phyloP scores from a whole-genome alignment of 306 rosid genomes.

The Alnus glutinosa region DNA sequence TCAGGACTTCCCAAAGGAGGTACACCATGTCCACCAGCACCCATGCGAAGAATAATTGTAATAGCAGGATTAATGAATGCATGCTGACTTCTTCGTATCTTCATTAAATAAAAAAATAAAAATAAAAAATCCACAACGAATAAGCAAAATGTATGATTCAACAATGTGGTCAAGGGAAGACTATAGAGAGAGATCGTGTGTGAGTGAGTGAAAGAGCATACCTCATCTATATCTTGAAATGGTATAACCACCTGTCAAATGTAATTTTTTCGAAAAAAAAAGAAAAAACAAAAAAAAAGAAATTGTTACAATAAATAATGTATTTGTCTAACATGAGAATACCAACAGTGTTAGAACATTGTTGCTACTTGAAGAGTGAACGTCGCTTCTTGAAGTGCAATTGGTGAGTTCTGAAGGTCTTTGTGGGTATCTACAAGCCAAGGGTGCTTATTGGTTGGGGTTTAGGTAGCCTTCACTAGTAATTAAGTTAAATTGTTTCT shows the following conservation, averaged over 20 bases:
- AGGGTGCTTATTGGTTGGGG: too few species aligned
- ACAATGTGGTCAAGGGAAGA: neutral
- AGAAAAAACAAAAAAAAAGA: neutral
- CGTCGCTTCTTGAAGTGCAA: too few species aligned
- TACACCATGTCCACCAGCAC: conserved; percentile 99
- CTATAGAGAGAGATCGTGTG: conserved; percentile 11
- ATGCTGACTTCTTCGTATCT: conserved; percentile 97
- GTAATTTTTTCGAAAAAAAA: conserved; percentile 9
- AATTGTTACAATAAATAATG: neutral
- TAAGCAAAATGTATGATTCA: conserved; percentile 28
- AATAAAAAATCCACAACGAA: conserved; percentile 17
- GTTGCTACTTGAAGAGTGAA: too few species aligned
- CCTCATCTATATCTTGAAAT: conserved; percentile 92
- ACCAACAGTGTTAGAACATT: too few species aligned
- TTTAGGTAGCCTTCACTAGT: too few species aligned
- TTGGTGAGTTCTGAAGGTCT: too few species aligned
- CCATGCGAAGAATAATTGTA: conserved; percentile 93
- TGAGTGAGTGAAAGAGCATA: conserved; percentile 38
- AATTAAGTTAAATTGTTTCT: too few species aligned
- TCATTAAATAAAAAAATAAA: conserved; percentile 20
- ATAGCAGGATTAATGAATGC: conserved; percentile 97
- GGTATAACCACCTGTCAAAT: conserved; percentile 77
- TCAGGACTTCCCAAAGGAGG: conserved; percentile 99
- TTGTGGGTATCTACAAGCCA: too few species aligned
- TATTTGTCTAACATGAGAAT: neutral